phyloP scores from a whole-genome alignment of 768 basidiomycete species.

The Mycena belliarum region DNA sequence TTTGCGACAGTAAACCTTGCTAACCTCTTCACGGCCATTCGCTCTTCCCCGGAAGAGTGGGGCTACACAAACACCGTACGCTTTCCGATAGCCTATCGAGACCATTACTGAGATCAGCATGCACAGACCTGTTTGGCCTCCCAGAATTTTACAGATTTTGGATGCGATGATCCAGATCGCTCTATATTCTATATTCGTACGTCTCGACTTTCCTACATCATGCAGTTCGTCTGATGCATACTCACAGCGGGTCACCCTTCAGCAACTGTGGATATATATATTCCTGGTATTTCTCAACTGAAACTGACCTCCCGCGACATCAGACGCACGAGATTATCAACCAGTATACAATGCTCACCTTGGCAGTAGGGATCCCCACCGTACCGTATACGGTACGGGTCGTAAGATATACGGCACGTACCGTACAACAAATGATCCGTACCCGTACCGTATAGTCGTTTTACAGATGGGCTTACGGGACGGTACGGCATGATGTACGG shows the following conservation, averaged over 20 bases:
- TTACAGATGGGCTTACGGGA: no score
- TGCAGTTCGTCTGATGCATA: neutral
- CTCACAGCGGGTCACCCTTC: constrained; percentile 17
- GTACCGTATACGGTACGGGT: no score
- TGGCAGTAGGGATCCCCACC: no score
- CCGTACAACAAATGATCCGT: no score
- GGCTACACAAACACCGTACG: constrained; percentile 20
- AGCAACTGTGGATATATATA: constrained; percentile 10
- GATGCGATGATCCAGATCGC: constrained; percentile 21
- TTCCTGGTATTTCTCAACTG: neutral
- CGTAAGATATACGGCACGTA: no score
- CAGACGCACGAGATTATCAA: constrained; percentile 21
- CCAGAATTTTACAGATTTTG: constrained; percentile 22
- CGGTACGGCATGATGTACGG: no score
- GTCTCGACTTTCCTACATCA: neutral
- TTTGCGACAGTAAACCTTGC: constrained; percentile 21
- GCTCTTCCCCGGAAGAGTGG: constrained; percentile 2
- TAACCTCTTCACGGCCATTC: constrained; percentile 17
- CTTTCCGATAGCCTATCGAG: neutral
- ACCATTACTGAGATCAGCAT: neutral
- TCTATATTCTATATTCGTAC: constrained; percentile 23
- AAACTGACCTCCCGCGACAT: neutral
- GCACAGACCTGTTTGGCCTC: constrained; percentile 20
- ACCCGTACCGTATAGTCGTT: no score
- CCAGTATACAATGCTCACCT: constrained; percentile 17